A percentile compares a stretch with the other conserved stretches of the same genome.
phyloP scores from a whole-genome alignment of 1,284 basidiomycete genomes.

The Ganoderma leucocontextum region DNA sequence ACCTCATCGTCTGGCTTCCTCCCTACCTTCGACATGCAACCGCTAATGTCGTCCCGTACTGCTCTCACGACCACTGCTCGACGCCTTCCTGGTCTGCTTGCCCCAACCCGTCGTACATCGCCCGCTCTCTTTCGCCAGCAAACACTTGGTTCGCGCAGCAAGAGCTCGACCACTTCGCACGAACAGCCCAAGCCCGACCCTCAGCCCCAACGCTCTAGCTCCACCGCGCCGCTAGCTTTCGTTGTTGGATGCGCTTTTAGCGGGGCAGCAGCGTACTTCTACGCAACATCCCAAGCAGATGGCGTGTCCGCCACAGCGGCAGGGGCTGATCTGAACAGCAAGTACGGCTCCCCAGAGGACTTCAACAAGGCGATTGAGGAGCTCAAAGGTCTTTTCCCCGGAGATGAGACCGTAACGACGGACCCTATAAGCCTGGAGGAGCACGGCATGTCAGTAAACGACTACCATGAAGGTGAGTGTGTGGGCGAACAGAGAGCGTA shows the following conservation, averaged over 20 bases:
- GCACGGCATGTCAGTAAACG: constrained; percentile 67
- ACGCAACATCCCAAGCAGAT: constrained; percentile 10
- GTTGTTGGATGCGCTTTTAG: constrained; percentile 21
- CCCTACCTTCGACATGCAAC: background rate
- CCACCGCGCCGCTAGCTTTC: constrained; percentile 22
- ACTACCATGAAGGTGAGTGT: constrained; percentile 61
- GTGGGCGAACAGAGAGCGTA: background rate
- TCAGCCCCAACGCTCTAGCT: background rate
- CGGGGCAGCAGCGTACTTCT: constrained; percentile 25
- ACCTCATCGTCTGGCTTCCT: background rate
- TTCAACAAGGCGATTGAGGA: constrained; percentile 60
- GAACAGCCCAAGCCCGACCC: background rate
- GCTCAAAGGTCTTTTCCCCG: constrained; percentile 49
- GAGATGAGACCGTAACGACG: constrained; percentile 55
- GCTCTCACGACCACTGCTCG: background rate
- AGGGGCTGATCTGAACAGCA: constrained; percentile 32
- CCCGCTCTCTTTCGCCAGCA: constrained; percentile 1
- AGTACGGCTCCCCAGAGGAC: constrained; percentile 58
- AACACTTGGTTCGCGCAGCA: constrained; percentile 3
- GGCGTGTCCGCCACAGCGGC: background rate
- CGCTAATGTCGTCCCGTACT: background rate
- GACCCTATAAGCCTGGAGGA: constrained; percentile 59
- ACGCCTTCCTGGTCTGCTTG: background rate
- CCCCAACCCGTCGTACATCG: background rate
- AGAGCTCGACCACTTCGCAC: constrained; percentile 3